These are phyloP conservation scores for Podospora tetraspora DNA, from an alignment of 495 filamentous ascomycete species.

Conservation along the genomic window DNA sequence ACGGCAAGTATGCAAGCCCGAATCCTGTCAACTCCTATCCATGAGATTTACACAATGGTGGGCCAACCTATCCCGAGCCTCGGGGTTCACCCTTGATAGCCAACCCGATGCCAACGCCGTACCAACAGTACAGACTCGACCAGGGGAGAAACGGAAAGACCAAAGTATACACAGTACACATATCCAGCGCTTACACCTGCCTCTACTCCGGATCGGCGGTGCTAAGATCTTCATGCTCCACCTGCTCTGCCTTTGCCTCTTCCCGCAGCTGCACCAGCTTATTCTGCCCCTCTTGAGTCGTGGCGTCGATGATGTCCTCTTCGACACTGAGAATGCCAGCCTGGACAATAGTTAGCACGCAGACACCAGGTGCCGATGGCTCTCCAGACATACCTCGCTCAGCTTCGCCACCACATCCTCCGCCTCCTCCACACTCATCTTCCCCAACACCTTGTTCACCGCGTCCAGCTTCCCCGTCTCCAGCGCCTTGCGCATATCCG, in stretches of 20 bases:
- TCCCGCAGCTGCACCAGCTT: constrained; percentile 74
- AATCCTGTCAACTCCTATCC: not conserved
- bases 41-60: not conserved
- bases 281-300: constrained; percentile 82
- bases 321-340: constrained; percentile 90
- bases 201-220: constrained; percentile 32
- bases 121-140: not conserved
- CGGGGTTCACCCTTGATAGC: not conserved
- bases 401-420: constrained; percentile 83
- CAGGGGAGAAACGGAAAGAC: not conserved
- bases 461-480: constrained; percentile 82
- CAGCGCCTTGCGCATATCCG: constrained; percentile 73
- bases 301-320: constrained; percentile 89
- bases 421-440: constrained; percentile 88
- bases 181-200: not conserved
- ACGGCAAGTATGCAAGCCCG: not conserved
- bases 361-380: not conserved
- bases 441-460: constrained; percentile 90
- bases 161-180: not conserved
- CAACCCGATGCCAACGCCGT: not conserved
- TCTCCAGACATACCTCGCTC: constrained; percentile 51
- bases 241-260: constrained; percentile 25
- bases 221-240: constrained; percentile 11
- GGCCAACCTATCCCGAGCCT: not conserved
- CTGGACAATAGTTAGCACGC: constrained; percentile 26